Base-by-base conservation (phyloP, 768 basidiomycete genomes). In the Coprinopsis marcescibilis region DNA sequence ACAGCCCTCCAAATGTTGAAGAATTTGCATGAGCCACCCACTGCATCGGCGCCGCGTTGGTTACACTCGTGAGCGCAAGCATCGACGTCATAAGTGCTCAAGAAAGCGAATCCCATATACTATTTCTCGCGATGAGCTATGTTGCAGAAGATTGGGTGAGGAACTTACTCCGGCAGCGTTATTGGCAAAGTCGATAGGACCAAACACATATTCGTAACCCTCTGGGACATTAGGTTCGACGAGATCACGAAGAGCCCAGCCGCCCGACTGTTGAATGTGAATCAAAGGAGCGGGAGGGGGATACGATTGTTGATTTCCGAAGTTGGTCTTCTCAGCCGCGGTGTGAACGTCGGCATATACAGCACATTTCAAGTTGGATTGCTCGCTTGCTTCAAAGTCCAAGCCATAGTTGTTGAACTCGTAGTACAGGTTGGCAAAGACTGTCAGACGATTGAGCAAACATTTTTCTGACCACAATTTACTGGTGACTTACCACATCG, bases 1-100 rank as follows among this genome's bases (percentile, higher is more conserved):
- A 73, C 57, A 14, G 70, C 72, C 15, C 71, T 66, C 72, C 71
- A 75, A 60, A 75, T 73, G 50, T 75, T 75, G 59, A 75, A 72
- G 60, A 63, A 75, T 44, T 65, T 62, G 57, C 73, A 75, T 1
- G 62, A 64, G 26, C 72, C 73, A 15, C 70, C 70, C 23, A 27
- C 15, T 5, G 55, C 48, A 49, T 73, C 70, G 4, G 66, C 57
- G 4, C 58, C 65, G 19, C 69, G 65, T 8, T 57, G 58, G 46
- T 68, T 72, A 54, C 73, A 75, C 20, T 65, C 58, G 13, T 55
- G 52, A 13, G 72, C 68, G 43, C 72, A 75, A 4, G 68, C 67
- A 4, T 62, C 50, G 37, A 68, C 67, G 47, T 73, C 72, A 53
- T 75, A 75, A 40, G 61, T 56, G 49, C 68, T 66, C 12, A 73